Percentiles rank a stretch among this genome's conserved stretches.
phyloP scores from a whole-genome alignment of 2,329 filamentous ascomycete genomes.

The Claviceps maximensis region DNA sequence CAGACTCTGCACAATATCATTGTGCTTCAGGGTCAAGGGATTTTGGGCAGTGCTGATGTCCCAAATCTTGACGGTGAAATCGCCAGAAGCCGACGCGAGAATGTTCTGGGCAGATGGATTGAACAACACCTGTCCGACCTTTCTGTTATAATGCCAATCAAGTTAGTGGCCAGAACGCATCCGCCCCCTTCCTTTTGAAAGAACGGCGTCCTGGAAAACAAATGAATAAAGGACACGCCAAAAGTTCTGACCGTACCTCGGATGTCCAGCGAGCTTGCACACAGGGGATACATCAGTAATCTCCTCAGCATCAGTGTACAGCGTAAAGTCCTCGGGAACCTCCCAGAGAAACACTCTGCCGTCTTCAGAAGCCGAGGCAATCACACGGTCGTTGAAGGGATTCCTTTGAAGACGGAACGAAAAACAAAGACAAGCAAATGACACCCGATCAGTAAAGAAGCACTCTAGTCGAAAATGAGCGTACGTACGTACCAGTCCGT shows the following conservation, averaged over 20 bases:
- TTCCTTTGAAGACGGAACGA: conserved; percentile 43
- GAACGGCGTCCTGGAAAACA: neutral
- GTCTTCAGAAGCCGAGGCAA: conserved; percentile 92
- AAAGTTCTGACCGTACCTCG: conserved; percentile 41
- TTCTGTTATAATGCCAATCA: conserved; percentile 39
- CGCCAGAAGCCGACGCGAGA: conserved; percentile 86
- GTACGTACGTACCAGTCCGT: conserved; percentile 64
- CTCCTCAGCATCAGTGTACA: conserved; percentile 76
- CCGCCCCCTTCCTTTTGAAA: neutral
- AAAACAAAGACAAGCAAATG: neutral
- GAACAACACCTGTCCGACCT: conserved; percentile 95
- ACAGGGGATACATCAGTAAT: conserved; percentile 69
- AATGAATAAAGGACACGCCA: neutral
- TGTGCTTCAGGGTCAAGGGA: conserved; percentile 66
- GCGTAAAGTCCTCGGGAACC: conserved; percentile 75
- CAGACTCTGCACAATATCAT: conserved; percentile 86
- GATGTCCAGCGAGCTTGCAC: conserved; percentile 72
- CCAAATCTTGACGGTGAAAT: conserved; percentile 93
- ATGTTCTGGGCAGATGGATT: conserved; percentile 94
- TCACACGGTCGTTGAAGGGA: conserved; percentile 86
- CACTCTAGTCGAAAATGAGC: neutral
- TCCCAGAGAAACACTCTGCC: conserved; percentile 96
- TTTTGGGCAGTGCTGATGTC: conserved; percentile 70
- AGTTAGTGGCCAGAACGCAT: neutral
- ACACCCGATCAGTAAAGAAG: neutral